Evolutionary conservation across 371 early-diverging fungal genomes (phyloP).

Genomic region (Lichtheimia hyalospora): DNA sequence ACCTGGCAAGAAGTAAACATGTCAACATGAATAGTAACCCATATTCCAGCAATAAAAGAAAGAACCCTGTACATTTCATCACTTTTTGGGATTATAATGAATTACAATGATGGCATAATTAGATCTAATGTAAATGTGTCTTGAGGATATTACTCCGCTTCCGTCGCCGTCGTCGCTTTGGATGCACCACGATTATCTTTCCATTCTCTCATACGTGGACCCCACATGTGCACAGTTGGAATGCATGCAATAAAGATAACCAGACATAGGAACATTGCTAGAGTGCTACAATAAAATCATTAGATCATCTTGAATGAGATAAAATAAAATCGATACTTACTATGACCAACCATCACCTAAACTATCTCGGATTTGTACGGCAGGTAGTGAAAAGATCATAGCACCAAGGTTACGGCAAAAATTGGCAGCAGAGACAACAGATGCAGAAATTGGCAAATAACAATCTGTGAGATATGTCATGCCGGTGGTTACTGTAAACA

Average conservation of each 20-base stretch:
- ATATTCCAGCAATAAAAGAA: background rate
- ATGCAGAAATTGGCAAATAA: slow-evolving; percentile 29
- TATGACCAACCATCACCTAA: slow-evolving; percentile 41
- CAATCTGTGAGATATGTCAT: slow-evolving; percentile 35
- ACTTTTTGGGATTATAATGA: too few species aligned
- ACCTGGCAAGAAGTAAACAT: slow-evolving; percentile 23
- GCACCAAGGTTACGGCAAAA: slow-evolving; percentile 31
- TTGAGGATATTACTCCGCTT: too few species aligned
- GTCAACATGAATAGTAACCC: background rate
- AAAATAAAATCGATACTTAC: slow-evolving; percentile 18
- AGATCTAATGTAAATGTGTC: too few species aligned
- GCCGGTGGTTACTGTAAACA: slow-evolving; percentile 34
- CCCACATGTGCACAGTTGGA: slow-evolving; percentile 23
- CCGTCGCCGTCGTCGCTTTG: too few species aligned
- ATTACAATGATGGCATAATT: too few species aligned
- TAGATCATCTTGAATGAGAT: background rate
- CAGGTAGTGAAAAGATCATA: slow-evolving; percentile 36
- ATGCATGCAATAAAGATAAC: slow-evolving; percentile 17
- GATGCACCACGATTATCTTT: too few species aligned
- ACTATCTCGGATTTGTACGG: slow-evolving; percentile 21
- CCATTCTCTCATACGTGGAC: slow-evolving; percentile 11
- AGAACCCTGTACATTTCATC: too few species aligned
- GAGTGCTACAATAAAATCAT: slow-evolving; percentile 14
- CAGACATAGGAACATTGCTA: slow-evolving; percentile 13
- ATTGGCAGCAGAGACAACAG: slow-evolving; percentile 32